These are phyloP conservation scores for Dalechampia spathulata DNA, from an alignment of 441 rosid genomes.

Conservation along the genomic window DNA sequence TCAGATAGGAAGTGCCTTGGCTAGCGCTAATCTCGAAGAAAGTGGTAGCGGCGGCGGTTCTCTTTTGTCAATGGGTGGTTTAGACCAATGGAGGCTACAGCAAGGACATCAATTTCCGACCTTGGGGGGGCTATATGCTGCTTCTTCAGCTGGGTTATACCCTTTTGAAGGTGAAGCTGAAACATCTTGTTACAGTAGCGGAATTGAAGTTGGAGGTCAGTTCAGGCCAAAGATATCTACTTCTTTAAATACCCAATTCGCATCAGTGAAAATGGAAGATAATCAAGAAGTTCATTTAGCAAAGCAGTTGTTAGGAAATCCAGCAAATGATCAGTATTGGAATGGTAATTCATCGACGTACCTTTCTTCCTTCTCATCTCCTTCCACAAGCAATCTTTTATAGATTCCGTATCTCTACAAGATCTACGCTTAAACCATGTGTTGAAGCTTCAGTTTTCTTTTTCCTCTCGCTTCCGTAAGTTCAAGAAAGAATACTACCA, in stretches of 20 bases:
- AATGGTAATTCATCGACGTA: constrained; percentile 57
- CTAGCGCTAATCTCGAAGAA: constrained; percentile 16
- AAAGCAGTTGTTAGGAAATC: constrained; percentile 42
- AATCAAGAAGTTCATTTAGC: constrained; percentile 35
- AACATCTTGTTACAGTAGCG: constrained; percentile 23
- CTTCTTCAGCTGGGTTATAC: constrained; percentile 27
- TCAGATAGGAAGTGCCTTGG: constrained; percentile 40
- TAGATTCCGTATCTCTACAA: constrained; percentile 21
- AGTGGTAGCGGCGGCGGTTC: constrained; percentile 25
- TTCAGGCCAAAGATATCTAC: constrained; percentile 34
- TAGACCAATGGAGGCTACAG: constrained; percentile 59
- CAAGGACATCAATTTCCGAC: constrained; percentile 51
- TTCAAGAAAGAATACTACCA: too few relatives aligned
- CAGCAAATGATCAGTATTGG: constrained; percentile 58
- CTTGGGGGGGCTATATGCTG: constrained; percentile 51
- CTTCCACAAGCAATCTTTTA: constrained; percentile 45
- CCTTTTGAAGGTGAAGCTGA: constrained; percentile 47
- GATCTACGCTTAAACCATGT: constrained; percentile 12
- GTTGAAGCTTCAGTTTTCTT: constrained; percentile 29
- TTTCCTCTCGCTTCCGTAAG: too few relatives aligned
- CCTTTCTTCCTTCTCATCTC: constrained; percentile 69
- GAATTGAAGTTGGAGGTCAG: too few relatives aligned
- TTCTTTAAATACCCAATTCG: constrained; percentile 39
- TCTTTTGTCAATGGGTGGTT: constrained; percentile 30
- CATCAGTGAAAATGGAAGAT: constrained; percentile 79